Percentiles rank a stretch among this genome's conserved stretches.
These are phyloP conservation scores for Tetrapisispora taiwanensis DNA, from an alignment of 805 yeast genomes.

Conservation along the genomic window DNA sequence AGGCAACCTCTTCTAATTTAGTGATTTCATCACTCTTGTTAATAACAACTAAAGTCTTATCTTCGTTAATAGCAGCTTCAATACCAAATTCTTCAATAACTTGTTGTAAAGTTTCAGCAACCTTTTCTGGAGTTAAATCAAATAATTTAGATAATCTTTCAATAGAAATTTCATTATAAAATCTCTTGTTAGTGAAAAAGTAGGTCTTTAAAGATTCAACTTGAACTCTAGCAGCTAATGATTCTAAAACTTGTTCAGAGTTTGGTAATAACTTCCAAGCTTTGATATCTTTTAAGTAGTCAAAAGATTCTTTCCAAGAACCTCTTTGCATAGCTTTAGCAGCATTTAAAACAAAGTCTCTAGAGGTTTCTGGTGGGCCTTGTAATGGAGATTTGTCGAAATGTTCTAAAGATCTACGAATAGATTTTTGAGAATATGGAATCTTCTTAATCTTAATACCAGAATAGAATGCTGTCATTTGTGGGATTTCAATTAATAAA, in stretches of 20 bases:
- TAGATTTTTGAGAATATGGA: conserved; percentile 58
- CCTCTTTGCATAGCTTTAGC: conserved; percentile 82
- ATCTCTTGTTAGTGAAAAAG: conserved; percentile 70
- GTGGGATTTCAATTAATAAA: conserved; percentile 83
- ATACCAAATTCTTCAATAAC: conserved; percentile 75
- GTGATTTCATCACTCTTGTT: conserved; percentile 70
- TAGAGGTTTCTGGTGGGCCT: conserved; percentile 95
- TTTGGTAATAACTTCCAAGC: conserved; percentile 81
- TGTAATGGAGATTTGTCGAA: conserved; percentile 90
- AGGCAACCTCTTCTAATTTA: conserved; percentile 78
- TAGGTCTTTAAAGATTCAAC: conserved; percentile 89
- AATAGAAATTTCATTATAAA: conserved; percentile 66
- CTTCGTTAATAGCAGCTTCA: conserved; percentile 58
- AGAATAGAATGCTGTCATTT: conserved; percentile 60
- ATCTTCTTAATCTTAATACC: conserved; percentile 54
- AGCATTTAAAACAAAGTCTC: conserved; percentile 88
- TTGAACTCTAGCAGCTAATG: conserved; percentile 73
- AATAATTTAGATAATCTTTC: conserved; percentile 55
- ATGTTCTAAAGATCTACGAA: conserved; percentile 83
- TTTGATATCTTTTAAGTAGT: conserved; percentile 45
- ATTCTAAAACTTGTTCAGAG: conserved; percentile 51
- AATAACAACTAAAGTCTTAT: conserved; percentile 53
- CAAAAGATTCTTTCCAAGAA: conserved; percentile 74
- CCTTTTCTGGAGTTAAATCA: conserved; percentile 46
- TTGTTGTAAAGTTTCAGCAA: conserved; percentile 55